Evolutionary conservation across 139 green algal genomes (phyloP), one percentile per base, ranked within the genome.

Genomic region (Edaphochlamys debaryana): DNA sequence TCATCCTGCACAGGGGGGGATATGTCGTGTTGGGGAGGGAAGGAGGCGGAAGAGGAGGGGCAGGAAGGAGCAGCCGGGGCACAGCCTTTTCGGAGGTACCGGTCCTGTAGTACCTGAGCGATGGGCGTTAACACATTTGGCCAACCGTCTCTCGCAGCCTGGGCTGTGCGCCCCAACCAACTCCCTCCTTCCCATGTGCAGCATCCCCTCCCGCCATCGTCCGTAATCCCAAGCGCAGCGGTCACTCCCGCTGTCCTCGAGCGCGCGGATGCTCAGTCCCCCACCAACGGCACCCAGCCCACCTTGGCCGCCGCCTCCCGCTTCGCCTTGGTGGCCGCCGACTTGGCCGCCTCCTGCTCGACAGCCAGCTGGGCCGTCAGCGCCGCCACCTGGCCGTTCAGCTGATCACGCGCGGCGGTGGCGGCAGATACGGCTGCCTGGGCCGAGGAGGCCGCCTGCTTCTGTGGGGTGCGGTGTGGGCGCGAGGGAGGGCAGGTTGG

Each of bases 261-360:
- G n/a, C n/a, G n/a, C n/a, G n/a, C n/a, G n/a, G n/a, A n/a, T n/a
- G n/a, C n/a, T n/a, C 30, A 38, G 29, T 20, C 30, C 60, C 27
- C 19, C 29, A 38, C 15, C 62, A 6, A 38, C 7, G 25, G 27
- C 25, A 37, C 58, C 20, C 58, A 25, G 29, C 68, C 29, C 42
- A 82, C 76, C 76, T 72, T 58, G 7, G 60, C 76, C 1, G 42
- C 32, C 4, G 66, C 17, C 41, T 82, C 41, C 60, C 64, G 70
- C 4, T 42, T n/a, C 1, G 9, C 40, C 32, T 82, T 73, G 41
- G 8, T 36, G 11, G 42, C n/a, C 11, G 60, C 76, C n/a, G 58
- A 60, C 29, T 23, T 34, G 0, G 60, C 75, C 2, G 29, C 56
- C 13, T 73, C 41, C 76, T 82, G 45, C 76, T 74, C 76, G 32